Base-by-base conservation (phyloP, 768 basidiomycete species). In the Rhodotorula toruloides region DNA sequence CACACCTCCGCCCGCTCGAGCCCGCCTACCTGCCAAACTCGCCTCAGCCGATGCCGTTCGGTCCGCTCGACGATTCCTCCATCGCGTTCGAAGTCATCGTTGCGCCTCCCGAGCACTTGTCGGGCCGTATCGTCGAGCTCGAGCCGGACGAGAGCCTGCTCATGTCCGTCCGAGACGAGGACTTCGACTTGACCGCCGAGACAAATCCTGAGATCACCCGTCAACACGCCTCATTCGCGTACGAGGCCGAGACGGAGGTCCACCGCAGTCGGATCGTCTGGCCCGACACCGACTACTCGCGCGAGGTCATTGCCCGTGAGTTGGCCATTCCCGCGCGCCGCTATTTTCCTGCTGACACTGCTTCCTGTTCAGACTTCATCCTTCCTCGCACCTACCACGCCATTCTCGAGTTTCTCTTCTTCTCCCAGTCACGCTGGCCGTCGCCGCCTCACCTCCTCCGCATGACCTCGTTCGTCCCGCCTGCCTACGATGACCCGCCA, bases 211-310 rank as follows among this genome's bases (percentile, higher is more conserved):
- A 62, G n/a, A 2, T 34, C 2, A 62, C 56, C 21, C 47, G 64
- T 17, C 31, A 19, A 7, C 56, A 65, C 29, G 52, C 7, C 37
- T 12, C 37, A 16, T 40, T 63, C 25, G 10, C 13, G 4, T 63
- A 59, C 61, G 64, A 65, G 49, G 68, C 64, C 22, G 61, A 66
- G 19, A 52, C 36, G 42, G 68, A 70, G 57, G 17, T 70, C 31
- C 34, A 48, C 29, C 50, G 58, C 1, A 59, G 57, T 16, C 32
- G 29, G 37, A 32, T 48, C 1, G n/a, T 55, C 2, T 70, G 68
- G 68, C 68, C 68, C 1, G 68, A 70, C 48, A 65, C 64, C 19
- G 68, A 70, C 17, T 55, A 36, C 12, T 70, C 68, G 10, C 55
- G 58, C 14, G 68, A 70, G 39, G 60, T 60, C 8, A 3, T 70